Percentiles rank a stretch among this genome's conserved stretches.
These are phyloP conservation scores for Excoecaria cochinchinensis DNA, from an alignment of 345 rosid species.

Conservation along the genomic window DNA sequence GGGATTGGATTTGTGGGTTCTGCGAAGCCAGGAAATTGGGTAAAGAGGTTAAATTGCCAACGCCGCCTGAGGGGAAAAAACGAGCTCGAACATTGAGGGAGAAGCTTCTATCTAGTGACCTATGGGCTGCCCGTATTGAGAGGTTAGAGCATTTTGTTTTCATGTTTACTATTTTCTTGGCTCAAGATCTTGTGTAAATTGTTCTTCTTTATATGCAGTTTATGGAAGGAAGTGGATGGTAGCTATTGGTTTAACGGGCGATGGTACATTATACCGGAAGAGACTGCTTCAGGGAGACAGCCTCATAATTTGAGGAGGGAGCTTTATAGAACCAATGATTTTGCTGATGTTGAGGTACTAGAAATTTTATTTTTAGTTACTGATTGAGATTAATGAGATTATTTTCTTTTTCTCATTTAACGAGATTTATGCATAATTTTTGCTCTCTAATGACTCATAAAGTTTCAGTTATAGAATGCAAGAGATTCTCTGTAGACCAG, in stretches of 20 bases:
- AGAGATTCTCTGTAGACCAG: neutral
- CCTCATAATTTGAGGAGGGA: conserved; percentile 78
- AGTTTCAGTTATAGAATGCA: neutral
- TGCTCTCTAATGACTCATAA: neutral
- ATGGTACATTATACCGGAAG: conserved; percentile 93
- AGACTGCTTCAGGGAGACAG: conserved; percentile 82
- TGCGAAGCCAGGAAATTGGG: conserved; percentile 63
- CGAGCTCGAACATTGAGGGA: conserved; percentile 71
- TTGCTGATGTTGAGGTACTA: conserved; percentile 72
- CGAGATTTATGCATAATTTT: too few species aligned
- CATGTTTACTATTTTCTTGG: neutral
- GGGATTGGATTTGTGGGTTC: conserved; percentile 82
- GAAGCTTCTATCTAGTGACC: conserved; percentile 79
- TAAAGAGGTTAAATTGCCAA: conserved; percentile 44
- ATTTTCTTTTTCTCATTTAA: too few species aligned
- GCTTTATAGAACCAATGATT: conserved; percentile 76
- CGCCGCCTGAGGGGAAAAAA: conserved; percentile 64
- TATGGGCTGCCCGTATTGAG: conserved; percentile 82
- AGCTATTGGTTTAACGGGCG: conserved; percentile 69
- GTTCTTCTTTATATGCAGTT: conserved; percentile 36
- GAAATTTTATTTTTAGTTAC: conserved; percentile 1
- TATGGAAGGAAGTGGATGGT: conserved; percentile 75
- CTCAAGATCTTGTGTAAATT: neutral
- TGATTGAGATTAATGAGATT: neutral
- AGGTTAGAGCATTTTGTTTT: conserved; percentile 37